phyloP scores from a whole-genome alignment of 176 grass and related monocot species.

The Dactylis glomerata region DNA sequence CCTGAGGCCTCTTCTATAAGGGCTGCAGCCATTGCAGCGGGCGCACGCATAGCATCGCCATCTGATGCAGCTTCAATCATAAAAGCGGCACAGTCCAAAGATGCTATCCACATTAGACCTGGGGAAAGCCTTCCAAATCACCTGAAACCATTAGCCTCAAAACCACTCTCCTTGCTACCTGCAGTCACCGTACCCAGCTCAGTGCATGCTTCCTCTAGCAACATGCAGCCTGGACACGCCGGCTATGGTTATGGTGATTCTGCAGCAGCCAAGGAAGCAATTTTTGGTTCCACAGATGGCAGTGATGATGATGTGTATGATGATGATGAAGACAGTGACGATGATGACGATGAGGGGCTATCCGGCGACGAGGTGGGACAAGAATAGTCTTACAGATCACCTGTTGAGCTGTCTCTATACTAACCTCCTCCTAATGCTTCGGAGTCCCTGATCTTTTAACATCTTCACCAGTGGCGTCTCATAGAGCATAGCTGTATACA shows the following conservation, averaged over 20 bases:
- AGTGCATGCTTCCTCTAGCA: slow-evolving; percentile 18
- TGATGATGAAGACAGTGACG: slow-evolving; percentile 26
- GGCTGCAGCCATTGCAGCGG: slow-evolving; percentile 55
- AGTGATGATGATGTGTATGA: slow-evolving; percentile 33
- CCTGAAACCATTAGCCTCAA: slow-evolving; percentile 46
- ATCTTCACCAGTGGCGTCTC: slow-evolving; percentile 26
- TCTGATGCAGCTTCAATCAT: slow-evolving; percentile 61
- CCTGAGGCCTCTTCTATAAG: slow-evolving; percentile 43
- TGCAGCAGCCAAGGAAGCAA: slow-evolving; percentile 33
- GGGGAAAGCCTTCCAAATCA: slow-evolving; percentile 43
- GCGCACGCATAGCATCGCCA: slow-evolving; percentile 48
- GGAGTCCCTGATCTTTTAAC: slow-evolving; percentile 41
- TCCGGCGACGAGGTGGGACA: slow-evolving; percentile 28
- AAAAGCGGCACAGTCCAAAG: slow-evolving; percentile 54
- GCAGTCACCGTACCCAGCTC: slow-evolving; percentile 13
- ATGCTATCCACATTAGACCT: slow-evolving; percentile 41
- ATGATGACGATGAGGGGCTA: slow-evolving; percentile 24
- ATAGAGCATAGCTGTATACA: slow-evolving; percentile 63
- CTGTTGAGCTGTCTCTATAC: slow-evolving; percentile 4
- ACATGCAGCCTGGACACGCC: background rate
- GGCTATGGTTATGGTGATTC: slow-evolving; percentile 44
- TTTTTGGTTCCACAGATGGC: slow-evolving; percentile 47
- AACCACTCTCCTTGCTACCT: background rate
- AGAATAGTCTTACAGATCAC: slow-evolving; percentile 24
- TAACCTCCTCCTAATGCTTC: slow-evolving; percentile 41